phyloP scores from a whole-genome alignment of 768 basidiomycete species.

The Suillus decipiens region DNA sequence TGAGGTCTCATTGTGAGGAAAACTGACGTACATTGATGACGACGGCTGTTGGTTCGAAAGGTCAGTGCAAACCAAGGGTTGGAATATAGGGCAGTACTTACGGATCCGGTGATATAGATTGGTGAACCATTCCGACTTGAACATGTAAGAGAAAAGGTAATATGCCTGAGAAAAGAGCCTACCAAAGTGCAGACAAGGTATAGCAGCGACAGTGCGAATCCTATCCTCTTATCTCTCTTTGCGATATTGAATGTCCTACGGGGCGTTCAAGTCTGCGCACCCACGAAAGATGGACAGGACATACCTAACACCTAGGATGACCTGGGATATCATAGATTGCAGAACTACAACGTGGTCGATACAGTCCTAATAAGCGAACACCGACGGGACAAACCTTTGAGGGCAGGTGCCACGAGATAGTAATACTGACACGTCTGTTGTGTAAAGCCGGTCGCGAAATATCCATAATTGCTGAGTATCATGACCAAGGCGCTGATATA shows the following conservation, averaged over 20 bases:
- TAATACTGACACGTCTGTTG: constrained; percentile 46
- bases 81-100: constrained; percentile 34
- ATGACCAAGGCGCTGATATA: constrained; percentile 48
- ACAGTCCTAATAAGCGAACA: background rate
- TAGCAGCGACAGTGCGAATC: constrained; percentile 38
- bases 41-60: constrained; percentile 18
- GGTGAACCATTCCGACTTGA: constrained; percentile 58
- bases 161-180: constrained; percentile 21
- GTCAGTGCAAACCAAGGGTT: constrained; percentile 14
- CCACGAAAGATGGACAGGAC: background rate
- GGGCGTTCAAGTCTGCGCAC: background rate
- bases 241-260: constrained; percentile 60
- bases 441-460: constrained; percentile 55
- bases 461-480: constrained; percentile 56
- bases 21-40: constrained; percentile 20
- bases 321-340: constrained; percentile 65
- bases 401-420: constrained; percentile 52
- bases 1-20: background rate
- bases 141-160: background rate
- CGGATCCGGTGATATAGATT: constrained; percentile 52
- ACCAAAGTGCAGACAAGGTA: constrained; percentile 49
- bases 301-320: constrained; percentile 63
- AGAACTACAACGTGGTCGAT: constrained; percentile 41
- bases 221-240: constrained; percentile 43
- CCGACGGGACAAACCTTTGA: constrained; percentile 51